Evolutionary conservation across 1,284 basidiomycete species (phyloP), one percentile per base, ranked within the genome.

Genomic region (Flammula alnicola): DNA sequence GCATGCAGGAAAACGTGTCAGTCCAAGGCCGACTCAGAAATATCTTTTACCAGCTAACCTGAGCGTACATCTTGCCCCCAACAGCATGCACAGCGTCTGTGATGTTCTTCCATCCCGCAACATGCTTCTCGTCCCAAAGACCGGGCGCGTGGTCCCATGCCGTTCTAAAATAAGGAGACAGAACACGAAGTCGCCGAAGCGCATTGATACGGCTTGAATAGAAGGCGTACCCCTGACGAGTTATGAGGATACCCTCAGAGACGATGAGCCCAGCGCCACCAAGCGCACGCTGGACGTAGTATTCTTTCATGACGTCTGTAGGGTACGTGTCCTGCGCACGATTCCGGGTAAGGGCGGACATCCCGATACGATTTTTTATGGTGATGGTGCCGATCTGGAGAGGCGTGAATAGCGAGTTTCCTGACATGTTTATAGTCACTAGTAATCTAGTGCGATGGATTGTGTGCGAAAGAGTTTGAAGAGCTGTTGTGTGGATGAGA

Each of bases 241-340:
- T 60, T 29, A 76, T 61, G 7, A 74, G 63, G n/a, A 65, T 68
- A 2, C 69, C 79, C 56, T 80, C 79, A 1, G 71, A 66, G 17
- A 78, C 66, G 31, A 80, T 71, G 10, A 80, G 60, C 0, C 73
- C 74, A 1, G 74, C 73, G 17, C 41, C 52, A 2, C n/a, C n/a
- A n/a, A n/a, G n/a, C n/a, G 71, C 75, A 5, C 79, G 70, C 52
- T 81, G 78, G 1, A 60, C 53, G 51, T 79, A 80, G 61, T 80
- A 79, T 51, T 75, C 70, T 7, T 59, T 50, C 63, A 73, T 76
- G 14, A 71, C 50, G 5, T 67, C 63, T 29, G 67, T 75, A 7
- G 74, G 73, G 3, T 71, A 60, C 6, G 64, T 63, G 9, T 55
- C 57, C 20, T 51, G 47, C 8, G 64, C 62, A n/a, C 70, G 68